These are phyloP conservation scores for Sutorius eximius DNA, from an alignment of 1,284 basidiomycete species.

Conservation along the genomic window DNA sequence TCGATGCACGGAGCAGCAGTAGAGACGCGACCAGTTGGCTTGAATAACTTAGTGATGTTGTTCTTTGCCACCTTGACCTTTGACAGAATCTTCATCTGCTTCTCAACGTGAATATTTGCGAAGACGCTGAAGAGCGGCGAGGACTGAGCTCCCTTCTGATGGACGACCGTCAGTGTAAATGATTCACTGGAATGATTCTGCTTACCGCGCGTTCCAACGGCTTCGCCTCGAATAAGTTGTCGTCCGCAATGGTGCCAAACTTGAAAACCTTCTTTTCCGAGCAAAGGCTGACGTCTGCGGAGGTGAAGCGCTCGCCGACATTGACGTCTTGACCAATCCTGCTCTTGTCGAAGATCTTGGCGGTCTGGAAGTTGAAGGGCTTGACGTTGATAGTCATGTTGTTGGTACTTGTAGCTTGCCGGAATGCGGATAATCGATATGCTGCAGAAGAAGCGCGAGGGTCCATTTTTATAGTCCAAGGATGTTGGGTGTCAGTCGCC, in stretches of 20 bases:
- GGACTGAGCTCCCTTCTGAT: not conserved
- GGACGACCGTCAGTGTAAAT: not conserved
- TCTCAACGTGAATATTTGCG: constrained; percentile 1
- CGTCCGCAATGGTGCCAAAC: constrained; percentile 4
- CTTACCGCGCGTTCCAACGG: constrained; percentile 11
- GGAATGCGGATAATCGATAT: constrained; percentile 1
- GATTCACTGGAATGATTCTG: not conserved
- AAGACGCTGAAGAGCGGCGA: not conserved
- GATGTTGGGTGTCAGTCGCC: constrained; percentile 12
- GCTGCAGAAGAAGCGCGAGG: not conserved
- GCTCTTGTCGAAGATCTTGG: constrained; percentile 5
- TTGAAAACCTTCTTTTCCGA: constrained; percentile 7
- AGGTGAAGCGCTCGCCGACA: not conserved
- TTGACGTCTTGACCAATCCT: not conserved
- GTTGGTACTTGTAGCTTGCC: not conserved
- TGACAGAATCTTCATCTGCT: constrained; percentile 10
- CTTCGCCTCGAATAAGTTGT: not conserved
- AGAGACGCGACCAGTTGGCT: not conserved
- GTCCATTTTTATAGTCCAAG: constrained; percentile 10
- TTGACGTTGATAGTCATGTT: constrained; percentile 18
- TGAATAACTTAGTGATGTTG: constrained; percentile 23
- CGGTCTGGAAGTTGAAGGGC: constrained; percentile 16
- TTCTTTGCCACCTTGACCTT: constrained; percentile 18
- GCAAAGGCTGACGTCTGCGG: not conserved
- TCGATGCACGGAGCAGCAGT: not conserved